These are phyloP conservation scores for Purshia tridentata DNA, from an alignment of 306 rosid species.

Conservation along the genomic window DNA sequence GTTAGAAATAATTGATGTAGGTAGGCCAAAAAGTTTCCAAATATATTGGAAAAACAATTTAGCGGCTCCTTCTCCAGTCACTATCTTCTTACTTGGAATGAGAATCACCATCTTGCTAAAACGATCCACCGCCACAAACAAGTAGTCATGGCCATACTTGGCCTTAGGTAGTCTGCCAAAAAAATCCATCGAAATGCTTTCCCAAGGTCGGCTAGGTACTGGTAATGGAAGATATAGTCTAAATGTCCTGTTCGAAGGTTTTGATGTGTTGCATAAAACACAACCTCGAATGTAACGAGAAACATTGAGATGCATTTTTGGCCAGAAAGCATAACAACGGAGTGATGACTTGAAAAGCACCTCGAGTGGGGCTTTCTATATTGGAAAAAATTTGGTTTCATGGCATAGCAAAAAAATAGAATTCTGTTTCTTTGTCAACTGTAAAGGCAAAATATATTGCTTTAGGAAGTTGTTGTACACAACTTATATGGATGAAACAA, in stretches of 20 bases:
- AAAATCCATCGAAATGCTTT: constrained; percentile 12
- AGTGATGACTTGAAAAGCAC: not conserved
- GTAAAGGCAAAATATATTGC: too few species aligned
- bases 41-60: not conserved
- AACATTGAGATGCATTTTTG: not conserved
- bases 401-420: too few species aligned
- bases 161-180: not conserved
- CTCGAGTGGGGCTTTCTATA: too few species aligned
- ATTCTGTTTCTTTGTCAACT: too few species aligned
- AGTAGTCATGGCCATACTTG: not conserved
- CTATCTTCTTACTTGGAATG: not conserved
- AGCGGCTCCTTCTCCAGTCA: not conserved
- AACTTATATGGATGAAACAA: too few species aligned
- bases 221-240: constrained; percentile 5
- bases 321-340: not conserved
- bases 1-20: not conserved
- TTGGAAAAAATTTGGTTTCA: too few species aligned
- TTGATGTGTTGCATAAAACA: not conserved
- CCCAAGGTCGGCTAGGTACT: constrained; percentile 7
- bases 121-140: not conserved
- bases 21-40: constrained; percentile 2
- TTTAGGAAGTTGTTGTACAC: too few species aligned
- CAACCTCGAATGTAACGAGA: not conserved
- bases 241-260: not conserved
- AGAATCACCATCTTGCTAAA: constrained; percentile 10